phyloP scores from a whole-genome alignment of 345 rosid species.

The Cochlearia excelsa region DNA sequence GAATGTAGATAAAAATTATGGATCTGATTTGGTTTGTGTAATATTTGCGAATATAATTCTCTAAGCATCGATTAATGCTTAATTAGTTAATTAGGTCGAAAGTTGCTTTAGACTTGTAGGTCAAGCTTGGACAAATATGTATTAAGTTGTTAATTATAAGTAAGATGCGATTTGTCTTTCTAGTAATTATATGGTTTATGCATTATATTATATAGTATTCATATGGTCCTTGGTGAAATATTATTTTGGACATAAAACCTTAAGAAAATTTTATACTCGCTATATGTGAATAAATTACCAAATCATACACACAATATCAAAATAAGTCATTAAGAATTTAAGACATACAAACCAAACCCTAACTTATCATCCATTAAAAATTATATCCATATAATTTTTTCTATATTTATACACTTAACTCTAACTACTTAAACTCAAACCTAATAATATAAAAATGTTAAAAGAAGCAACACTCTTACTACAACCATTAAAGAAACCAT shows the following conservation, averaged over 20 bases:
- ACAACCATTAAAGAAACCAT: too few relatives aligned
- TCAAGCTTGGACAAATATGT: constrained; percentile 12
- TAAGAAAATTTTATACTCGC: too few relatives aligned
- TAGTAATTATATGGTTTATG: not conserved
- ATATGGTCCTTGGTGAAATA: too few relatives aligned
- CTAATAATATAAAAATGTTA: too few relatives aligned
- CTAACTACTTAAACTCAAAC: too few relatives aligned
- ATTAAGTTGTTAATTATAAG: constrained; percentile 11
- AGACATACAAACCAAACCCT: constrained; percentile 3
- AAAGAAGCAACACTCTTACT: too few relatives aligned
- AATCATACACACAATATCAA: not conserved
- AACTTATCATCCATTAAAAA: not conserved
- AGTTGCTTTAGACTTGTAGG: constrained; percentile 10
- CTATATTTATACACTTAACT: not conserved
- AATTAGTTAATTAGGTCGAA: constrained; percentile 4
- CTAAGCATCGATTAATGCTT: constrained; percentile 11
- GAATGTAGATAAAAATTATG: constrained; percentile 3
- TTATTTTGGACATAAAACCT: too few relatives aligned
- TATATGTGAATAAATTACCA: not conserved
- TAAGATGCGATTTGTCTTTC: constrained; percentile 1
- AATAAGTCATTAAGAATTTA: not conserved
- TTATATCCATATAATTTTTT: not conserved
- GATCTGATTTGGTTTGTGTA: constrained; percentile 6
- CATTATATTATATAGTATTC: not conserved
- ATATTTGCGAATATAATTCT: constrained; percentile 7